Base-by-base conservation (phyloP, 2,329 filamentous ascomycete genomes). In the Balansia obtecta region DNA sequence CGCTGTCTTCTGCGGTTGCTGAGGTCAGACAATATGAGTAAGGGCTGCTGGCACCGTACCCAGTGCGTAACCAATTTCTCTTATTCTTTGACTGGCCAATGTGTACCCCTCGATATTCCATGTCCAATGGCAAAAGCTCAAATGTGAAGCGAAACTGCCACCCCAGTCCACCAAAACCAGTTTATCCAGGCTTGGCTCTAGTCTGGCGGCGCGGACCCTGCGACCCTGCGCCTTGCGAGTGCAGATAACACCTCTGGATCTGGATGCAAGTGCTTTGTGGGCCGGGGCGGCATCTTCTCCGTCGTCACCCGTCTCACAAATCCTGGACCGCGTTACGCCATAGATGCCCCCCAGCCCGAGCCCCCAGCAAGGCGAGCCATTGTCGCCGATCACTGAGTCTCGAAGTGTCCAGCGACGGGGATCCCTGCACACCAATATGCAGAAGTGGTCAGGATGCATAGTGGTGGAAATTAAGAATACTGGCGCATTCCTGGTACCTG, bases 331-430 rank as follows among this genome's bases (percentile, higher is more conserved):
- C 22, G 47, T 44, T 44, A 49, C 47, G 47, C 47, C 47, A 49
- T 49, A 44, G 47, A 49, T 49, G 47, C 47, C 46, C 47, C 46
- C 47, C 40, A 44, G 47, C 46, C 47, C 40, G 37, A 30, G 34
- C 33, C 47, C 47, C 39, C n/a, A 37, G 16, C 13, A 20, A 12
- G 42, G 20, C n/a, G 39, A 45, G 27, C 37, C 37, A 32, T 45
- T 18, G 40, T 34, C 27, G 48, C 32, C 48, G 42, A 50, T 50
- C 48, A 45, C 16, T 13, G 16, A 33, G 34, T 39, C 39, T 49
- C 15, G 34, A 48, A 34, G 46, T 42, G 39, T 42, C 46, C 48
- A 39, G 20, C 16, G 41, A 7, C 15, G 8, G 5, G 16, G 40
- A 22, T 32, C 32, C 27, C 37, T 43, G 46, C 46, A 22, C 20